phyloP scores from a whole-genome alignment of 805 yeast genomes.

The Barnettozyma wickerhamii region DNA sequence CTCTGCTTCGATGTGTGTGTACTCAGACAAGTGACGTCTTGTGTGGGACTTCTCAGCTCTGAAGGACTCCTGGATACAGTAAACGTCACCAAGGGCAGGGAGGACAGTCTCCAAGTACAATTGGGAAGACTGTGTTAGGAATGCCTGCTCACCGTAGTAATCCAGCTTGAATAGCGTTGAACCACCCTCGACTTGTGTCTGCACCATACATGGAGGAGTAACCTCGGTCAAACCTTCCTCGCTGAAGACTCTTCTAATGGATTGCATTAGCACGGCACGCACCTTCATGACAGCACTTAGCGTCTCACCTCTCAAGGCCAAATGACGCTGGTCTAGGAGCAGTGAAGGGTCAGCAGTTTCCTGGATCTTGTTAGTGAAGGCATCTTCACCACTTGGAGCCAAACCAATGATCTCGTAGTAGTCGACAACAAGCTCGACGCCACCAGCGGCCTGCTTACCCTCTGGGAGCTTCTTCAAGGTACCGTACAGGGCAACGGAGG shows the following conservation, averaged over 20 bases:
- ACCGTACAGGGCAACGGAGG: constrained; percentile 80
- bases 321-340: constrained; percentile 90
- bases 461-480: constrained; percentile 80
- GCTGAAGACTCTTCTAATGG: constrained; percentile 71
- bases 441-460: constrained; percentile 97
- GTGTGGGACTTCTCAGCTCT: constrained; percentile 99
- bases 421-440: constrained; percentile 89
- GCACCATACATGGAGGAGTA: constrained; percentile 99
- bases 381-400: constrained; percentile 95
- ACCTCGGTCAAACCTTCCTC: constrained; percentile 83
- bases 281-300: constrained; percentile 91
- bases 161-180: constrained; percentile 89
- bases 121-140: constrained; percentile 94
- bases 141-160: constrained; percentile 97
- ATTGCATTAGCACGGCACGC: constrained; percentile 70
- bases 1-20: constrained; percentile 96
- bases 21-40: constrained; percentile 95
- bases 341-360: constrained; percentile 93
- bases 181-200: constrained; percentile 99
- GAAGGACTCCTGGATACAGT: constrained; percentile 96
- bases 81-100: constrained; percentile 96
- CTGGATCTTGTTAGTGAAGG: constrained; percentile 90
- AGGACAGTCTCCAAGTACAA: constrained; percentile 93
- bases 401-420: constrained; percentile 84
- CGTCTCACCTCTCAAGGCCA: constrained; percentile 95